Base-by-base conservation (phyloP, 2,329 filamentous ascomycete genomes). In the Curvularia sp. region DNA sequence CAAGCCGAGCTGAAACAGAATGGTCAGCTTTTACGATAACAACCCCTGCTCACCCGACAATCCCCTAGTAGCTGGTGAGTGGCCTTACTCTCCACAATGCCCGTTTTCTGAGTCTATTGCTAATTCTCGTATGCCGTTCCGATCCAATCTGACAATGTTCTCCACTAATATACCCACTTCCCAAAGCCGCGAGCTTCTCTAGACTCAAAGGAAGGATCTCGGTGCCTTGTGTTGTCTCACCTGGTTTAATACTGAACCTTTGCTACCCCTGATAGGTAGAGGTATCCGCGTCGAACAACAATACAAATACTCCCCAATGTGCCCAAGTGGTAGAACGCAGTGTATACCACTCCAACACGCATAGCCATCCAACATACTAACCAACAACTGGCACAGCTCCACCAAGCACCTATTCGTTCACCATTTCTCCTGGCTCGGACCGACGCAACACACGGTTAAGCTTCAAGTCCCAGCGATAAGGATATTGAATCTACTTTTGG, bases 181-280 rank as follows among this genome's bases (percentile, higher is more conserved):
- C 56, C 38, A 34, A 65, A 67, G 64, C 68, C 64, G 64, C 61
- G 59, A 51, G 32, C 51, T 59, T 53, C 42, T 57, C 61, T 27
- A 61, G 45, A 57, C 59, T 63, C 66, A 58, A 66, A 52, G 69
- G 61, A 70, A 72, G 68, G 63, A 48, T 66, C 43, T 55, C 45
- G 39, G 56, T 47, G 53, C 19, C 48, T 56, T 59, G 21, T 23
- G 23, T 38, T 25, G 36, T 61, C 69, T 65, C 66, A 70, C 53
- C 48, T 63, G 58, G 49, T 41, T 64, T 63, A 63, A 59, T 49
- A 32, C 49, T 52, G 48, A 60, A 50, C 53, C 56, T 38, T 49
- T 48, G 54, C 48, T 64, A 55, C 61, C 61, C 63, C 61, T 55
- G 59, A 61, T 64, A 34, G 48, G 46, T 50, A 34, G 41, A 48